Evolutionary conservation across 768 basidiomycete species (phyloP), one percentile per base, ranked within the genome.

Genomic region (Lactarius psammicola): DNA sequence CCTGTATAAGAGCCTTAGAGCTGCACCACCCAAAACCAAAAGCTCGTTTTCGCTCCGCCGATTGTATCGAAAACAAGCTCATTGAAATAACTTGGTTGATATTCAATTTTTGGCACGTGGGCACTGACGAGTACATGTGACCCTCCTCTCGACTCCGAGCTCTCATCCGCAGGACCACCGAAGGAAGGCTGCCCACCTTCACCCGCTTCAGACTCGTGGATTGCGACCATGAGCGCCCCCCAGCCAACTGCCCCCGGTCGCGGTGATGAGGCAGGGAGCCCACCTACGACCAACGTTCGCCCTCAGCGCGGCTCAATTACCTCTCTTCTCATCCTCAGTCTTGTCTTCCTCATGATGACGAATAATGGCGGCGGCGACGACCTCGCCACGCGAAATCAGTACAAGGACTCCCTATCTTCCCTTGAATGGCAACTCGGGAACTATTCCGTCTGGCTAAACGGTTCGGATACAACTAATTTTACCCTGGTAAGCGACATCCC

Each of bases 281-380:
- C 38, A 18, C 20, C 62, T 33, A 13, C 42, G 30, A 31, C 49
- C 11, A 33, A 58, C 23, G 59, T 70, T 9, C 73, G 68, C 10
- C 81, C 79, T 26, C 81, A 75, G 61, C 82, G 88, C 31, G 84
- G 83, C 74, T 87, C 89, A 1, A 76, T 92, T 46, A 84, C 90
- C 1, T 86, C 88, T 7, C 84, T 94, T 69, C 79, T 93, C 40
- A 85, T 94, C 78, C 79, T 92, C 62, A 82, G 81, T 69, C 84
- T 93, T 64, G 80, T 92, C 72, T 78, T 93, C 31, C 92, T 89
- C 76, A 81, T 93, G 84, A 83, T 93, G 75, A 89, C 87, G 56
- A 91, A 86, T 70, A 86, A 88, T 66, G 87, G 82, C 66, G 13
- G 44, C 11, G 82, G 84, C 8, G 89, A 90, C 70, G 88, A 89